Base-by-base conservation (phyloP, 73 alveolate genomes). In the Symbiodinium pilosum region DNA sequence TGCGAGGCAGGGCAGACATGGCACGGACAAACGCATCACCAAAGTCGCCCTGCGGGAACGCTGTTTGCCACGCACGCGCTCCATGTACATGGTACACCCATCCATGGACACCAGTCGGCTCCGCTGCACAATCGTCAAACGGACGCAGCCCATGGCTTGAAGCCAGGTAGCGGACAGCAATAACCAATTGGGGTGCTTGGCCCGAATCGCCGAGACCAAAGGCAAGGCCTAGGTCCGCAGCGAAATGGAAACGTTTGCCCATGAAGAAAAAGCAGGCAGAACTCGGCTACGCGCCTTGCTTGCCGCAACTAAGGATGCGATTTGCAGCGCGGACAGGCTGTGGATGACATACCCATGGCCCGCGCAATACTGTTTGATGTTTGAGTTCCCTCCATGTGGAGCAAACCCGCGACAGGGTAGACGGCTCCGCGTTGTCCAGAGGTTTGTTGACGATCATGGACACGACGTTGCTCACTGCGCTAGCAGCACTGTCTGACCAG, bases 211-310 rank as follows among this genome's bases (percentile, higher is more conserved):
- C 56, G n/a, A n/a, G n/a, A n/a, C n/a, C n/a, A n/a, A n/a, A n/a
- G n/a, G n/a, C 93, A 86, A 36, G n/a, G 84, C 84, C 42, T 24
- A 86, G 32, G 56, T 52, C 93, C 40, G n/a, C 26, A 8, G 12
- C 14, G 7, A 86, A 8, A 64, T 36, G 69, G n/a, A 86, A 41
- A 42, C 18, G 40, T 41, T 52, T 51, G 40, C 0, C 1, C 93
- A 86, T 51, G 43, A 86, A 52, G 42, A 51, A 32, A 86, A 30
- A 28, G 93, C 93, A 4, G 84, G 84, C 1, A 86, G 0, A 20
- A 36, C 84, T 26, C 84, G 38, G 1, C 39, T 59, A n/a, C 28
- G 18, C 18, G 77, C 77, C 14, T 14, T 64, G 77, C 77, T 18
- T 0, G 75, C 32, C 75, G 26, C 3, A 6, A 56, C 73, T 3